Percentiles rank a stretch among this genome's conserved stretches.
These are phyloP conservation scores for Cynanchum wilfordii DNA, from an alignment of 257 asterid species.

Conservation along the genomic window DNA sequence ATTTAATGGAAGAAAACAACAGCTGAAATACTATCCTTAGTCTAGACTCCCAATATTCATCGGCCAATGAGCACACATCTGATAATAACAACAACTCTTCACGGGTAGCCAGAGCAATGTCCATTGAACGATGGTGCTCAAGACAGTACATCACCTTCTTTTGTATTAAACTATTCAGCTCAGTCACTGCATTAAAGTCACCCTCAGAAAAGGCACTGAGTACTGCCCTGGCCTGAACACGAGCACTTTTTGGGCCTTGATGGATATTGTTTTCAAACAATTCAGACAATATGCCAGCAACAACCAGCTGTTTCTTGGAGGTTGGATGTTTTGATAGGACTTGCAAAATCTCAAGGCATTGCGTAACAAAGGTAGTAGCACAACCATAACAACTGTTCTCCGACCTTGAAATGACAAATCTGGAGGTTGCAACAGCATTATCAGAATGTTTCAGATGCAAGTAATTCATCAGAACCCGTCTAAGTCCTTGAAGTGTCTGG, in stretches of 20 bases:
- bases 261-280: slow-evolving; percentile 96
- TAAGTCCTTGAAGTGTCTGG: slow-evolving; percentile 96
- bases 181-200: slow-evolving; percentile 78
- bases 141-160: slow-evolving; percentile 90
- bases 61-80: slow-evolving; percentile 88
- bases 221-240: slow-evolving; percentile 97
- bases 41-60: slow-evolving; percentile 98
- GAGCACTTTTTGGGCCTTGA: slow-evolving; percentile 97
- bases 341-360: slow-evolving; percentile 89
- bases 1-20: slow-evolving; percentile 85
- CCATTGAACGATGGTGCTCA: slow-evolving; percentile 98
- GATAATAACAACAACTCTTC: slow-evolving; percentile 91
- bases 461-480: slow-evolving; percentile 89
- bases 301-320: slow-evolving; percentile 88
- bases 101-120: slow-evolving; percentile 86
- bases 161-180: slow-evolving; percentile 80
- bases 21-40: slow-evolving; percentile 87
- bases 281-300: slow-evolving; percentile 88
- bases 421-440: slow-evolving; percentile 61
- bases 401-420: slow-evolving; percentile 82
- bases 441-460: slow-evolving; percentile 90
- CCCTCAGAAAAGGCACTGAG: slow-evolving; percentile 98
- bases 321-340: slow-evolving; percentile 78
- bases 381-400: slow-evolving; percentile 98
- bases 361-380: slow-evolving; percentile 89